phyloP scores from a whole-genome alignment of 1,284 basidiomycete genomes.

The Trametes pubescens region DNA sequence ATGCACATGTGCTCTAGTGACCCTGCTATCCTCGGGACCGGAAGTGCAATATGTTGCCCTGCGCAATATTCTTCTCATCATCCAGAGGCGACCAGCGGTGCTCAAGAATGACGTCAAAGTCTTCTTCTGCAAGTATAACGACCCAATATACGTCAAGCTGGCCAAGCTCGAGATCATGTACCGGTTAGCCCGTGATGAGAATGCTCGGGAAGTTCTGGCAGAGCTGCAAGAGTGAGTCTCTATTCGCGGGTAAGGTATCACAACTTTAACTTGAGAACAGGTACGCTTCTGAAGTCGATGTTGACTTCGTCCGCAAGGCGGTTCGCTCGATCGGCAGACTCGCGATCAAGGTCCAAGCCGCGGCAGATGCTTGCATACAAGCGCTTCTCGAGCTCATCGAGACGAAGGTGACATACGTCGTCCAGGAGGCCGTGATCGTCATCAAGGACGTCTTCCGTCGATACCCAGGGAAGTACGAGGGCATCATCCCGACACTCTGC shows the following conservation, averaged over 20 bases:
- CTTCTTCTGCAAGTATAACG: conserved; percentile 99
- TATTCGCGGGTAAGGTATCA: background rate
- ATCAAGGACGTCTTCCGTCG: conserved; percentile 98
- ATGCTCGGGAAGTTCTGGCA: conserved; percentile 90
- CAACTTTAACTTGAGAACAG: conserved; percentile 50
- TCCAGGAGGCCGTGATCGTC: conserved; percentile 97
- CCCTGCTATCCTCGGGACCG: conserved; percentile 93
- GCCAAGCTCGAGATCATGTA: conserved; percentile 99
- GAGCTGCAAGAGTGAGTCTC: conserved; percentile 89
- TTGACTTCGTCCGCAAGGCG: conserved; percentile 98
- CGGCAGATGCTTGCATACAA: conserved; percentile 91
- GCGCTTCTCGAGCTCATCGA: conserved; percentile 90
- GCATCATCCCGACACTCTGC: conserved; percentile 92
- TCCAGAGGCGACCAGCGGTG: conserved; percentile 92
- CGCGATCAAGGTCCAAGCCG: conserved; percentile 95
- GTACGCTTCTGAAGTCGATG: conserved; percentile 97
- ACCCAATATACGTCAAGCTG: conserved; percentile 98
- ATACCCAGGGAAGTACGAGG: conserved; percentile 97
- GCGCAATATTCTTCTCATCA: conserved; percentile 95
- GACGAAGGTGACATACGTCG: conserved; percentile 95
- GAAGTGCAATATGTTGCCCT: conserved; percentile 99
- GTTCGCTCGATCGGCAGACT: conserved; percentile 96
- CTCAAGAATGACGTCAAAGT: conserved; percentile 98
- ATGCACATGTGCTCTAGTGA: conserved; percentile 61
- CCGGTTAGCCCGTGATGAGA: conserved; percentile 89